phyloP scores from a whole-genome alignment of 1,284 basidiomycete species.

The Boletus sp. region DNA sequence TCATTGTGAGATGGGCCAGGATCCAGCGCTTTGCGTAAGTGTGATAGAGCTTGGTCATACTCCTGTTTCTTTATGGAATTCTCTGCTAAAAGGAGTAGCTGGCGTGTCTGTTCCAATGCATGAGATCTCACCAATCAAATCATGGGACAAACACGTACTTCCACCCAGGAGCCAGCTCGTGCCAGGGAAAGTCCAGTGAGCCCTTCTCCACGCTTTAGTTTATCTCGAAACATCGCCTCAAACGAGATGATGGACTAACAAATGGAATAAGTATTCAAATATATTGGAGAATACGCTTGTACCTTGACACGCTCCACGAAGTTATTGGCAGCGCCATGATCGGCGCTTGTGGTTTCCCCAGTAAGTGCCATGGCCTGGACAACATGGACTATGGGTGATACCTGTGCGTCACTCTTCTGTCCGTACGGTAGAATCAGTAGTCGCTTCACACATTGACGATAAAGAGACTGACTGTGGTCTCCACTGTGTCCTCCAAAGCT shows the following conservation, averaged over 20 bases:
- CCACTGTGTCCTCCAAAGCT: background rate
- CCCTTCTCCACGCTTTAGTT: background rate
- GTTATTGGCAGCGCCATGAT: background rate
- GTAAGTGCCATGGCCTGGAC: background rate
- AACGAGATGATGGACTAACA: background rate
- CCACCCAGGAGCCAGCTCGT: background rate
- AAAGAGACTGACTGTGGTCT: background rate
- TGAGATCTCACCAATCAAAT: background rate
- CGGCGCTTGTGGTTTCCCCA: background rate
- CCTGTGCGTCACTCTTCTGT: background rate
- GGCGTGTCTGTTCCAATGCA: background rate
- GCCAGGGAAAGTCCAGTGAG: background rate
- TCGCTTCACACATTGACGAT: no score
- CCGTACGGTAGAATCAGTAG: background rate
- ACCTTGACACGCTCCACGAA: slow-evolving; percentile 6
- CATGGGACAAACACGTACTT: background rate
- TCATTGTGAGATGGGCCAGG: background rate
- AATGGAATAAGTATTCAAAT: background rate
- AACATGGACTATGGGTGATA: background rate
- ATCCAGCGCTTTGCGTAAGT: background rate
- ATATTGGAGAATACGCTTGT: background rate
- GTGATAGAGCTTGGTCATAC: background rate
- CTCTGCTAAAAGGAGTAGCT: slow-evolving; percentile 2
- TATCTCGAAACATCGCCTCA: background rate
- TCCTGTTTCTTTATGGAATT: background rate